These are phyloP conservation scores for Pseudotulostoma volvatum DNA, from an alignment of 495 filamentous ascomycete species.

Conservation along the genomic window DNA sequence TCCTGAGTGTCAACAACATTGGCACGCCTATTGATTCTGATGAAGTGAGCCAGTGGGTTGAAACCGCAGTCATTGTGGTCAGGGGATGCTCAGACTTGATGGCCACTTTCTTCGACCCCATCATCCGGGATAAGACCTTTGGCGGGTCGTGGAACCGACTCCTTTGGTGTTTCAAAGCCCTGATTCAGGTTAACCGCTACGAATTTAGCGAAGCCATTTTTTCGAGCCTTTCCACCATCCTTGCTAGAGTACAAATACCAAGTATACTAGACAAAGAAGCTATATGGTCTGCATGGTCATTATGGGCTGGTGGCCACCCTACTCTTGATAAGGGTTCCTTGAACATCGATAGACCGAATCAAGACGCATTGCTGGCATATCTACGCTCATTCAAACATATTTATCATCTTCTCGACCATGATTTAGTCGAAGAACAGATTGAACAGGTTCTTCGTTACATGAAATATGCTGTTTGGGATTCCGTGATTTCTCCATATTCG, in stretches of 20 bases:
- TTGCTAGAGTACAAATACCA: conserved; percentile 34
- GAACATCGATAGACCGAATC: conserved; percentile 38
- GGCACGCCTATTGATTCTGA: conserved; percentile 2
- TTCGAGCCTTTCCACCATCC: conserved; percentile 46
- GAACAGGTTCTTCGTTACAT: conserved; percentile 36
- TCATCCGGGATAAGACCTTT: conserved; percentile 40
- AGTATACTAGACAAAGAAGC: conserved; percentile 38
- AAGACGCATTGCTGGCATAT: conserved; percentile 66
- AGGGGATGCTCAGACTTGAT: conserved; percentile 53
- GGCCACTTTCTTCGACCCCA: conserved; percentile 46
- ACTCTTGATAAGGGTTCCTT: conserved; percentile 30
- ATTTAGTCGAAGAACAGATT: conserved; percentile 43
- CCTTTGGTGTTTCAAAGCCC: conserved; percentile 41
- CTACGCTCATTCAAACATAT: conserved; percentile 60
- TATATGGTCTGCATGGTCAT: conserved; percentile 47
- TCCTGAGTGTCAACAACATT: conserved; percentile 3
- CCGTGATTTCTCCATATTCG: conserved; percentile 59
- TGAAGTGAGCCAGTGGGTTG: conserved; percentile 46
- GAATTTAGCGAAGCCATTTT: conserved; percentile 61
- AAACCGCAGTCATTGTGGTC: conserved; percentile 59
- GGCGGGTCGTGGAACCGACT: conserved; percentile 52
- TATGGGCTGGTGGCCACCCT: conserved; percentile 54
- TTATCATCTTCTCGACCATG: conserved; percentile 56
- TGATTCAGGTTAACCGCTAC: conserved; percentile 43
- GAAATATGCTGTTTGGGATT: conserved; percentile 45